Percentiles rank a stretch among this genome's conserved stretches.
Evolutionary conservation across 2,329 filamentous ascomycete species (phyloP).

Genomic region (Calonectria hawksworthii): DNA sequence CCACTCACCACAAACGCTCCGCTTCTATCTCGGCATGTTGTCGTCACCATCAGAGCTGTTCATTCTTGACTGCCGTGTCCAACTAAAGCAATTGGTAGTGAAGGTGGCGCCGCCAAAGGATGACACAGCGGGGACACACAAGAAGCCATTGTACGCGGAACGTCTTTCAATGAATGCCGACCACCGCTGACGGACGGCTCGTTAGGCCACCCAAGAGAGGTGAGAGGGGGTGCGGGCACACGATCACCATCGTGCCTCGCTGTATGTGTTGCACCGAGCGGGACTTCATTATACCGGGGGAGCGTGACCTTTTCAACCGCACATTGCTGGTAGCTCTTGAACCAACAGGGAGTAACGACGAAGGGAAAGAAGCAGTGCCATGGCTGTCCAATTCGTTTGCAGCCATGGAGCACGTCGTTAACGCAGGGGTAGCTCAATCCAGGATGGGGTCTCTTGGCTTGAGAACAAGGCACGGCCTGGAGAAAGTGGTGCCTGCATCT

Average conservation of each 20-base stretch:
- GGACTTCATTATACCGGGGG: neutral
- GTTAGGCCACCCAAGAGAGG: slow-evolving; percentile 34
- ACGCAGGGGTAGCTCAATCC: neutral
- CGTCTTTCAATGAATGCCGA: slow-evolving; percentile 16
- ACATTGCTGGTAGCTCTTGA: neutral
- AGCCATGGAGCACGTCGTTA: neutral
- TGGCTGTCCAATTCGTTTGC: neutral
- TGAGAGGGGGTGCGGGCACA: slow-evolving; percentile 23
- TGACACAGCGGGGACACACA: neutral
- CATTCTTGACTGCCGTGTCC: neutral
- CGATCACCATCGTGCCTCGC: slow-evolving; percentile 16
- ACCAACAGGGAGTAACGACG: neutral
- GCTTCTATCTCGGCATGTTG: neutral
- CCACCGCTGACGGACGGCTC: slow-evolving; percentile 17
- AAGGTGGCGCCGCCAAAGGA: slow-evolving; percentile 9
- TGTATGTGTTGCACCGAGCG: neutral
- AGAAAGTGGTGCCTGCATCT: slow-evolving; percentile 17
- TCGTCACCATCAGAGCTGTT: neutral
- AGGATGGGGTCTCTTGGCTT: neutral
- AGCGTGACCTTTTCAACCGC: neutral
- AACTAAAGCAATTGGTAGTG: neutral
- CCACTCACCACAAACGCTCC: neutral
- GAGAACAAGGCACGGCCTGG: neutral
- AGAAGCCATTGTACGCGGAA: slow-evolving; percentile 13
- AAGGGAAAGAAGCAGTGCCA: neutral